Base-by-base conservation (phyloP, 1,139 yeast genomes). In the Zygoascus sp. region DNA sequence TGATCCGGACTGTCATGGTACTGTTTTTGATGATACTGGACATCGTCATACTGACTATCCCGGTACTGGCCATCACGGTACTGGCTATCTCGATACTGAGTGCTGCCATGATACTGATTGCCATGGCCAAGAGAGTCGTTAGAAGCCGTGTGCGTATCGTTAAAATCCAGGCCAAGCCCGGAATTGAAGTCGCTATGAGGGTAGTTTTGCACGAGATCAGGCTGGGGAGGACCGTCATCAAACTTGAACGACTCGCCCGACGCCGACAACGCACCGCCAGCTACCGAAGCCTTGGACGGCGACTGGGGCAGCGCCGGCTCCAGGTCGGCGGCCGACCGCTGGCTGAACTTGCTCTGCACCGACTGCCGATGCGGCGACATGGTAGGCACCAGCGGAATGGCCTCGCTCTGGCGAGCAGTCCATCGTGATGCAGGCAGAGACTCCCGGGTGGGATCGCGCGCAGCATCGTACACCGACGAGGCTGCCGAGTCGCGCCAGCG, bases 391-490 rank as follows among this genome's bases (percentile, higher is more conserved):
- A 16, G n/a, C 8, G 39, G 36, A 32, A 32, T 19, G 21, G 11
- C 21, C 21, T 19, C 15, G 16, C 25, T 27, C 8, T n/a, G 15
- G 27, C 16, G 9, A 15, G 25, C 13, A n/a, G n/a, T 35, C 25
- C 5, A 35, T 19, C 13, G 11, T 9, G 34, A 35, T 3, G 27
- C 27, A 19, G 39, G 39, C 3, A 40, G 28, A n/a, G 32, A 22
- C 22, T 40, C 43, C 6, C 43, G 43, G 11, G 25, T 30, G n/a
- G 37, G 43, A 35, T 54, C 57, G 16, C 38, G 44, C 3, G 52
- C 40, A n/a, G 40, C 38, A 3, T 56, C 50, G 40, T 55, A 55
- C 17, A 53, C 48, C 6, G 58, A 54, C 16, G 58, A 55, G 3
- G 57, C 53, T 2, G 47, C 16, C 1, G 56, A 53, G 13, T 37